A percentile compares a stretch with the other conserved stretches of the same genome.
Conservation (phyloP, 176 grass and related monocot species). For the Tillandsia fasciculata region DNA sequence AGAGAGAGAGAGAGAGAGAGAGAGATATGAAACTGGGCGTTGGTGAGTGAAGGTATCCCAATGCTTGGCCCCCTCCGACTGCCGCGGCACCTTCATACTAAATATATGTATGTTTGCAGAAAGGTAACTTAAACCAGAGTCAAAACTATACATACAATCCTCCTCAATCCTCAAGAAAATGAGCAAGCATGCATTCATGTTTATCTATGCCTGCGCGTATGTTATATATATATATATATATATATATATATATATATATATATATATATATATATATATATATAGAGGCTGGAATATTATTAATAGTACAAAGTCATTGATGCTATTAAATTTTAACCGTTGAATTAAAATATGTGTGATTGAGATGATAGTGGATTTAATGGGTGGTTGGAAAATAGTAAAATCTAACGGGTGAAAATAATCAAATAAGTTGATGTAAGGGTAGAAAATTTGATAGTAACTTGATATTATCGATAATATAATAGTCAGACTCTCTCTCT, state of each 20-base stretch:
- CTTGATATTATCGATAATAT: too few species aligned
- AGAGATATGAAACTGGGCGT: conserved; percentile 26
- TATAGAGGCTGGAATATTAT: too few species aligned
- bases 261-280: background rate
- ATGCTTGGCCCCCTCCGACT: conserved; percentile 31
- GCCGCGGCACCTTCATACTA: conserved; percentile 53
- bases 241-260: background rate
- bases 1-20: background rate
- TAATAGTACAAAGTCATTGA: too few species aligned
- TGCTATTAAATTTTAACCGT: too few species aligned
- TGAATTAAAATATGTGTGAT: too few species aligned
- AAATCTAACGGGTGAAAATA: too few species aligned
- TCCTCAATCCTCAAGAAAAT: background rate
- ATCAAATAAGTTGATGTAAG: too few species aligned
- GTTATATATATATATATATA: background rate
- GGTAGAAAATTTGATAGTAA: too few species aligned
- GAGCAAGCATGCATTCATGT: background rate
- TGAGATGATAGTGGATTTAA: too few species aligned
- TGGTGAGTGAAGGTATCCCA: conserved; percentile 50
- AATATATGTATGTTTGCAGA: background rate
- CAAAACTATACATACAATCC: background rate
- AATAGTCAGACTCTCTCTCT: too few species aligned
- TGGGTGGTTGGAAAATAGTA: too few species aligned
- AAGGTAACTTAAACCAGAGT: background rate
- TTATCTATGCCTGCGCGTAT: background rate